These are phyloP conservation scores for Paradendryphiella salina DNA, from an alignment of 2,329 filamentous ascomycete genomes.

Conservation along the genomic window DNA sequence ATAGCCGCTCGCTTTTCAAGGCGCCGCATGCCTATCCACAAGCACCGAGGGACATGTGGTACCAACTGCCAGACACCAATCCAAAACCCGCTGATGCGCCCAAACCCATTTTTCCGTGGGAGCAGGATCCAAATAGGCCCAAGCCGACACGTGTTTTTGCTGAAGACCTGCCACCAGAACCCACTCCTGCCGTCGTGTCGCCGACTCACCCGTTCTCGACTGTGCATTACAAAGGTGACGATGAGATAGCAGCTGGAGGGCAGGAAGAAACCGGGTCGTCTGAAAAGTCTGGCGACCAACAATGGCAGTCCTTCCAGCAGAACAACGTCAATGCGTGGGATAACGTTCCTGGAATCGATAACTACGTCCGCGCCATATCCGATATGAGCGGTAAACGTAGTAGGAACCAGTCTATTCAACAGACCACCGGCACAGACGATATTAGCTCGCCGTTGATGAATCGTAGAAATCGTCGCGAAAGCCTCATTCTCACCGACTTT, in stretches of 20 bases:
- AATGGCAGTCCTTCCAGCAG: slow-evolving; percentile 74
- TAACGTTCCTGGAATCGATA: slow-evolving; percentile 81
- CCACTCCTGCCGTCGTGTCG: slow-evolving; percentile 39
- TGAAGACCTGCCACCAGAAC: slow-evolving; percentile 53
- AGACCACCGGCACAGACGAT: slow-evolving; percentile 32
- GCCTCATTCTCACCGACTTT: slow-evolving; percentile 81
- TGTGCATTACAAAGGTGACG: slow-evolving; percentile 33
- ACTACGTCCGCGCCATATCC: slow-evolving; percentile 75
- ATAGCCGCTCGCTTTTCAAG: slow-evolving; percentile 72
- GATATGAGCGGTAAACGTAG: slow-evolving; percentile 63
- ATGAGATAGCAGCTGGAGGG: slow-evolving; percentile 13
- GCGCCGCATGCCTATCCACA: slow-evolving; percentile 78
- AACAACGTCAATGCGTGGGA: slow-evolving; percentile 82
- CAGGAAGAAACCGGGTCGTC: slow-evolving; percentile 18
- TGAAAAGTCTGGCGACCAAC: slow-evolving; percentile 51
- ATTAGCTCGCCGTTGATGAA: slow-evolving; percentile 41
- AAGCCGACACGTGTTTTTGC: slow-evolving; percentile 68
- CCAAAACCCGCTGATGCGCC: slow-evolving; percentile 63
- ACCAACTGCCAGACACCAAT: slow-evolving; percentile 68
- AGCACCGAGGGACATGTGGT: slow-evolving; percentile 86
- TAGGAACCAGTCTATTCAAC: slow-evolving; percentile 48
- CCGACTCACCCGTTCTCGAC: slow-evolving; percentile 37
- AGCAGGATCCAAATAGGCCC: slow-evolving; percentile 65
- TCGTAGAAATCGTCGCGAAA: slow-evolving; percentile 51
- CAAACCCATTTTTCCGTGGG: slow-evolving; percentile 88